A percentile compares a stretch with the other conserved stretches of the same genome.
phyloP scores from a whole-genome alignment of 2,329 filamentous ascomycete genomes.

The Fusarium kyushuense region DNA sequence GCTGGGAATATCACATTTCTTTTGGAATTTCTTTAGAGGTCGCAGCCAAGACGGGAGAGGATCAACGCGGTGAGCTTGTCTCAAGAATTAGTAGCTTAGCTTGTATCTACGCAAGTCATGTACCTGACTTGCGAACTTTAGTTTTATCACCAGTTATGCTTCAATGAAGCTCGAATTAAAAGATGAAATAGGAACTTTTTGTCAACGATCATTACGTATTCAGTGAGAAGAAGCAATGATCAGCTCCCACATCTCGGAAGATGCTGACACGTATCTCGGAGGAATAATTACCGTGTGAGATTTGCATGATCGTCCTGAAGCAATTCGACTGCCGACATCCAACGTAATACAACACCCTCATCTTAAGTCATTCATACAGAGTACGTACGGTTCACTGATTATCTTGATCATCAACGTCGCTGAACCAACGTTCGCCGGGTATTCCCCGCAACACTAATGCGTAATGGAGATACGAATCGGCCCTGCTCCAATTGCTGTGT shows the following conservation, averaged over 20 bases:
- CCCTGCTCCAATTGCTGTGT: slow-evolving; percentile 30
- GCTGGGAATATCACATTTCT: slow-evolving; percentile 19
- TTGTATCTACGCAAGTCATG: slow-evolving; percentile 11
- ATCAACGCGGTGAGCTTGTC: slow-evolving; percentile 25
- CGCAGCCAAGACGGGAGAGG: slow-evolving; percentile 39
- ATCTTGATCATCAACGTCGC: slow-evolving; percentile 38
- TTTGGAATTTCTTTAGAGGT: slow-evolving; percentile 14
- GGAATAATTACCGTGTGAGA: slow-evolving; percentile 25
- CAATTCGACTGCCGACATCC: slow-evolving; percentile 26
- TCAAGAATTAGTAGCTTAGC: slow-evolving; percentile 1
- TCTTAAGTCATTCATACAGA: background rate
- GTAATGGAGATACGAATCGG: slow-evolving; percentile 29
- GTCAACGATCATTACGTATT: background rate
- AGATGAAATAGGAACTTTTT: background rate
- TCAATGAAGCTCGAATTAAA: slow-evolving; percentile 1
- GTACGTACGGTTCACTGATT: slow-evolving; percentile 21
- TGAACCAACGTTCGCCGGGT: slow-evolving; percentile 1
- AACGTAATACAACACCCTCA: slow-evolving; percentile 8
- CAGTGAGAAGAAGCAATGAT: slow-evolving; percentile 17
- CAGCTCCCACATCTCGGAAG: slow-evolving; percentile 5
- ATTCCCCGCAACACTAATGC: slow-evolving; percentile 17
- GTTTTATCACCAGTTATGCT: background rate
- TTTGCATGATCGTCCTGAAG: slow-evolving; percentile 28
- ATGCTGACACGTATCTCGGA: slow-evolving; percentile 21
- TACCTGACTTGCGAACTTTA: slow-evolving; percentile 11